Evolutionary conservation across 1,284 basidiomycete genomes (phyloP).

Genomic region (Meira miltonrushii): DNA sequence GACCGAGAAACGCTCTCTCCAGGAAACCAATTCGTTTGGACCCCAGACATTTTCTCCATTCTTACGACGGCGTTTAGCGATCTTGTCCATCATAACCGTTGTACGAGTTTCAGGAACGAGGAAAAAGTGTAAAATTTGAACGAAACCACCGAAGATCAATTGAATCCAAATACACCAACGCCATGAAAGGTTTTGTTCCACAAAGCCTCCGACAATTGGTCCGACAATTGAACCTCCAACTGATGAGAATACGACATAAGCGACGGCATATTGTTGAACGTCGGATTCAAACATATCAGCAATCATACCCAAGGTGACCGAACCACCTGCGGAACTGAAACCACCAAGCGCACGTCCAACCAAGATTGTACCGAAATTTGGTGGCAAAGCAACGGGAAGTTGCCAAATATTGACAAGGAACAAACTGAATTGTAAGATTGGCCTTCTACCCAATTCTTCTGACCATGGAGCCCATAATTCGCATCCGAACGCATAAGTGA

Average conservation of each 20-base stretch:
- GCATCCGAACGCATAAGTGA: constrained; percentile 53
- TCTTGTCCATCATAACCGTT: constrained; percentile 53
- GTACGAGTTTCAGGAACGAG: constrained; percentile 55
- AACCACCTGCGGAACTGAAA: constrained; percentile 53
- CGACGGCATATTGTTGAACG: constrained; percentile 50
- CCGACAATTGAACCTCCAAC: constrained; percentile 49
- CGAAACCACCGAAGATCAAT: constrained; percentile 53
- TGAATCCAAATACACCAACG: constrained; percentile 54
- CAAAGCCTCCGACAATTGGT: constrained; percentile 44
- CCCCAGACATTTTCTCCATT: constrained; percentile 53
- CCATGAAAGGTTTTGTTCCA: constrained; percentile 22
- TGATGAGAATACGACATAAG: constrained; percentile 49
- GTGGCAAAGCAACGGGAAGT: constrained; percentile 44
- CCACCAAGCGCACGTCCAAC: constrained; percentile 51
- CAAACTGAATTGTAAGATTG: constrained; percentile 45
- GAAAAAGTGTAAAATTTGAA: constrained; percentile 53
- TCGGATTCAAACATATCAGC: constrained; percentile 52
- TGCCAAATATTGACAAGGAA: constrained; percentile 52
- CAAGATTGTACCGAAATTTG: constrained; percentile 48
- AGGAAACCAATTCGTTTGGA: constrained; percentile 50
- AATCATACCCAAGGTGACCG: constrained; percentile 55
- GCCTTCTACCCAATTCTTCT: constrained; percentile 52
- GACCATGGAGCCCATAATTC: constrained; percentile 52
- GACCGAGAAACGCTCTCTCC: constrained; percentile 46
- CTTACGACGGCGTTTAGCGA: constrained; percentile 52